Conservation (phyloP, 2,329 filamentous ascomycete genomes). For the Cercospora sojina region DNA sequence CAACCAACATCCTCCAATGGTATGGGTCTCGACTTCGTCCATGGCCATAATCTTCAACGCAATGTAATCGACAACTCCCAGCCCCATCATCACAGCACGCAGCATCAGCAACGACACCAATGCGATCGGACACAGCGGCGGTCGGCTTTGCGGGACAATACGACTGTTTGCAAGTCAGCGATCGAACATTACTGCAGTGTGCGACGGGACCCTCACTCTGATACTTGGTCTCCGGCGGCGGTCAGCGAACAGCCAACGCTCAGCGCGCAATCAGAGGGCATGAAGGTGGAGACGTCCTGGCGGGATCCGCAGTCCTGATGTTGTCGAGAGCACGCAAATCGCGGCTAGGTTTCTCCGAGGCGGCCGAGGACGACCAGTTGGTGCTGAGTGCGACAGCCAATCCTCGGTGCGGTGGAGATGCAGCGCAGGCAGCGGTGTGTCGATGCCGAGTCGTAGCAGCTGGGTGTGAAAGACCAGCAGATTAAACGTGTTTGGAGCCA, state of each 20-base stretch:
- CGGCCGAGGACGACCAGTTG: neutral
- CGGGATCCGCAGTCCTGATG: neutral
- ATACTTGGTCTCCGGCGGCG: neutral
- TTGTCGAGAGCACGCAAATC: neutral
- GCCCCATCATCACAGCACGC: neutral
- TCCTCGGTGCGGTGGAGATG: neutral
- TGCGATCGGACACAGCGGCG: too few species aligned
- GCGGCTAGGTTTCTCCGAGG: neutral
- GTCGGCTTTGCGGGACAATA: neutral
- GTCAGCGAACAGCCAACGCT: neutral
- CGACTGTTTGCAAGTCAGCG: neutral
- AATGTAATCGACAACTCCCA: neutral
- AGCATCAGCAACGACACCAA: neutral
- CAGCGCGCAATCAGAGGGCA: neutral
- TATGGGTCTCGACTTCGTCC: neutral
- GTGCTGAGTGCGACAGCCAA: neutral
- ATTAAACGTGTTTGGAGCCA: conserved; percentile 20
- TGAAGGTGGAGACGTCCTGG: neutral
- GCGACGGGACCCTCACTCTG: neutral
- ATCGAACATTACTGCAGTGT: neutral
- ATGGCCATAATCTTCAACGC: neutral
- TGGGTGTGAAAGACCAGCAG: conserved; percentile 11
- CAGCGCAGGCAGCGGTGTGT: neutral
- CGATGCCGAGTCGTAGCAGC: conserved; percentile 14
- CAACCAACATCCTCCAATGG: neutral